phyloP scores from a whole-genome alignment of 768 basidiomycete species.

The Mycena vitilis region DNA sequence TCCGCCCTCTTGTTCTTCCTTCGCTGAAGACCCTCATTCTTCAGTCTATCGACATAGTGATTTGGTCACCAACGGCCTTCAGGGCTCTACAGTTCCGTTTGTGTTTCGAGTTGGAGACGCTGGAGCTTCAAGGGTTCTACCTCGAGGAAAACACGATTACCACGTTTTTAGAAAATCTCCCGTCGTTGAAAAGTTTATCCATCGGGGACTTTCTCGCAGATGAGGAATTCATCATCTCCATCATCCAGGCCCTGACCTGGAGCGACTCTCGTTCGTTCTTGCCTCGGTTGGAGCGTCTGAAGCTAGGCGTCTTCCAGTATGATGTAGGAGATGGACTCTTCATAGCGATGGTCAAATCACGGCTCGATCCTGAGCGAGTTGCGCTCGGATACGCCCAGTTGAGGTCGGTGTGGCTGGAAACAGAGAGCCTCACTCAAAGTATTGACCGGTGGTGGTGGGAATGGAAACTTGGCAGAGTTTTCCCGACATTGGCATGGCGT shows the following conservation, averaged over 20 bases:
- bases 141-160: background rate
- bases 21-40: background rate
- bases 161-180: no score
- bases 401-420: no score
- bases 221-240: no score
- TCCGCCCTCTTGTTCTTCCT: background rate
- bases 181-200: no score
- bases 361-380: background rate
- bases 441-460: background rate
- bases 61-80: background rate
- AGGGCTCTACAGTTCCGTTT: background rate
- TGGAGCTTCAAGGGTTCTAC: background rate
- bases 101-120: background rate
- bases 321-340: background rate
- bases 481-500: no score
- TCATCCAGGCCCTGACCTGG: background rate
- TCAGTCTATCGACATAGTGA: background rate
- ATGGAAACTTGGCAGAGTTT: background rate
- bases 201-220: no score
- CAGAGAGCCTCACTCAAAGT: no score
- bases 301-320: background rate
- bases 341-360: background rate
- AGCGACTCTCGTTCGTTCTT: background rate
- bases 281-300: constrained; percentile 4
- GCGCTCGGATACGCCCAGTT: background rate